These are phyloP conservation scores for Durio zibethinus DNA, from an alignment of 345 rosid species.

Conservation along the genomic window DNA sequence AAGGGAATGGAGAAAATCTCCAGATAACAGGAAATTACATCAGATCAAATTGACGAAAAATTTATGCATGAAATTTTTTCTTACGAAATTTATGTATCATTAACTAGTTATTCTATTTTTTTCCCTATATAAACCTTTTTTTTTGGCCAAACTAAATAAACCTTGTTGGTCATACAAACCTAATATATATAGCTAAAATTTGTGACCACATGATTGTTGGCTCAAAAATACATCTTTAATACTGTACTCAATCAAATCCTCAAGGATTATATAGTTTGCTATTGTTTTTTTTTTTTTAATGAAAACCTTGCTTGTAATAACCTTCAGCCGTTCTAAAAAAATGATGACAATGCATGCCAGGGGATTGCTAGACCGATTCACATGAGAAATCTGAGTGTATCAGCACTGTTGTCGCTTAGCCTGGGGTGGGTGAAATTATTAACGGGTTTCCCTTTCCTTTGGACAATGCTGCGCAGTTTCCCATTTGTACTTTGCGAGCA, in stretches of 20 bases:
- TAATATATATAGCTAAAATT: no score
- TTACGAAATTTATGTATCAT: no score
- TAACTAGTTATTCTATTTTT: no score
- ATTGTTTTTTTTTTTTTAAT: no score
- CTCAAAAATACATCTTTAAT: no score
- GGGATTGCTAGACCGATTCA: neutral
- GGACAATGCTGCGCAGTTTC: neutral
- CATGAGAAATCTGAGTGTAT: neutral
- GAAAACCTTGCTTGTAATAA: neutral
- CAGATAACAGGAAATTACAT: neutral
- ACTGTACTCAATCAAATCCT: no score
- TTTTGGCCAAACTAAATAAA: no score
- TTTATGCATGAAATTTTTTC: no score
- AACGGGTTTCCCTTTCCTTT: neutral
- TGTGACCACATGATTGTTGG: no score
- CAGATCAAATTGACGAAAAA: neutral
- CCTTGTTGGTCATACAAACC: no score
- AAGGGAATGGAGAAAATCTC: neutral
- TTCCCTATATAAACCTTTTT: no score
- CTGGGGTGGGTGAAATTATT: neutral
- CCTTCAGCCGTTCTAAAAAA: neutral
- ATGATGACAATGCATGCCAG: neutral
- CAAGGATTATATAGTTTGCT: no score
- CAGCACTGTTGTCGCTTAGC: neutral
- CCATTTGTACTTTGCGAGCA: slow-evolving; percentile 10